Conservation (phyloP, 225 moss, liverwort and hornwort genomes). For the Rhytidiadelphus loreus region DNA sequence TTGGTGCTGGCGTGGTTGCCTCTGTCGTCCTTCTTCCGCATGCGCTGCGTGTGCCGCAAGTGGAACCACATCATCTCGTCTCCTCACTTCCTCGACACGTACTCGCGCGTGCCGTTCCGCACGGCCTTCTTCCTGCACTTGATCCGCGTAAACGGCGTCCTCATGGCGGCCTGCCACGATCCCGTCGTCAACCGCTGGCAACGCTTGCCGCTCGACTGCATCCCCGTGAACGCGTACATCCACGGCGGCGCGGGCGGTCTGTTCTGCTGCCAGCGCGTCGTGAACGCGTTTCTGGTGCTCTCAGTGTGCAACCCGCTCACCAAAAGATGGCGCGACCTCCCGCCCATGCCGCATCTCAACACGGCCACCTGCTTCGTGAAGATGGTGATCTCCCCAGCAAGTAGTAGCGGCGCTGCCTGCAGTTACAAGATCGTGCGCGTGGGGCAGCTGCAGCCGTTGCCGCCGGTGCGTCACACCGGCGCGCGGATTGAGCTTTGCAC, state of each 20-base stretch:
- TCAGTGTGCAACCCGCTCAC: constrained; percentile 51
- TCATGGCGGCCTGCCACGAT: constrained; percentile 54
- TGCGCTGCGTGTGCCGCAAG: constrained; percentile 56
- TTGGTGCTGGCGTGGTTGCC: constrained; percentile 49
- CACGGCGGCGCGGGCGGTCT: constrained; percentile 43
- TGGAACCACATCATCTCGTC: constrained; percentile 51
- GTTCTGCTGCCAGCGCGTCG: constrained; percentile 50
- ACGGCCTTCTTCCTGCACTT: constrained; percentile 48
- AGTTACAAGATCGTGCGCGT: constrained; percentile 40
- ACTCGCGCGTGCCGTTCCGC: constrained; percentile 47
- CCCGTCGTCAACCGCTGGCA: constrained; percentile 45
- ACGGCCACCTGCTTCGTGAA: constrained; percentile 51
- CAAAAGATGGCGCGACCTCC: constrained; percentile 44
- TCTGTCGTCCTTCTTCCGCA: constrained; percentile 45
- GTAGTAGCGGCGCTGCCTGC: background rate
- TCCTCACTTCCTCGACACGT: constrained; percentile 40
- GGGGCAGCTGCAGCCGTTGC: constrained; percentile 39
- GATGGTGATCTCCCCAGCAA: constrained; percentile 8
- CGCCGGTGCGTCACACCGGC: constrained; percentile 40
- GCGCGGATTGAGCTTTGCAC: constrained; percentile 45
- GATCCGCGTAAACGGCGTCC: constrained; percentile 40
- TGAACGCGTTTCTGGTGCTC: constrained; percentile 38
- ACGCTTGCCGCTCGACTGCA: constrained; percentile 37
- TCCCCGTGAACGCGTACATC: constrained; percentile 52
- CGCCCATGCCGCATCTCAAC: constrained; percentile 51